phyloP scores from a whole-genome alignment of 257 asterid species.

The Solanum acaule region DNA sequence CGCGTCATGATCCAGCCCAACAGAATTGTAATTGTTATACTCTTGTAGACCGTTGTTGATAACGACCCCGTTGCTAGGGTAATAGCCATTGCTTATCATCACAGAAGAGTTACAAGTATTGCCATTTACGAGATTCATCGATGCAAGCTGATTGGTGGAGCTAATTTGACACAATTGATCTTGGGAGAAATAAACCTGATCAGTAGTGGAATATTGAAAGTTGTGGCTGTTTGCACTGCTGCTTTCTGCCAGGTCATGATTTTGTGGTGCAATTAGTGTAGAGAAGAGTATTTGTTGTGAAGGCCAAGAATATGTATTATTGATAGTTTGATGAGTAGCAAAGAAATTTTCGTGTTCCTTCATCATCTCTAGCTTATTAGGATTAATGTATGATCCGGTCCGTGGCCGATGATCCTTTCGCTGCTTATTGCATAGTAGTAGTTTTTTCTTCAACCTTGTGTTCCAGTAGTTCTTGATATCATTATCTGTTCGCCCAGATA shows the following conservation, averaged over 20 bases:
- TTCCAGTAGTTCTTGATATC: slow-evolving; percentile 41
- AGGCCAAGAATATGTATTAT: not conserved
- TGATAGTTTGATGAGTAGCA: not conserved
- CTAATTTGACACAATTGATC: not conserved
- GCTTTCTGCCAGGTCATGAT: not conserved
- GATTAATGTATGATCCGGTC: not conserved
- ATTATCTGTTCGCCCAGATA: slow-evolving; percentile 35
- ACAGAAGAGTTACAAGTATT: not conserved
- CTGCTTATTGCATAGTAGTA: slow-evolving; percentile 12
- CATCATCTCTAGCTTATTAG: not conserved
- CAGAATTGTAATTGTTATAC: not conserved
- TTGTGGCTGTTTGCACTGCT: not conserved
- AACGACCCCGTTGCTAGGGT: not conserved
- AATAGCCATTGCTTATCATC: not conserved
- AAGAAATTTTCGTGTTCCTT: not conserved
- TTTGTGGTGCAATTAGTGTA: not conserved
- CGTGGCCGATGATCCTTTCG: slow-evolving; percentile 13
- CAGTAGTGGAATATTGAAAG: not conserved
- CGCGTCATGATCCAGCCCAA: slow-evolving; percentile 5
- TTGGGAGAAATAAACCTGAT: not conserved
- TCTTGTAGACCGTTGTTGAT: not conserved
- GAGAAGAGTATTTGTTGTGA: slow-evolving; percentile 2
- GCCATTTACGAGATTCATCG: not conserved
- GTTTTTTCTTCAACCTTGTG: slow-evolving; percentile 30
- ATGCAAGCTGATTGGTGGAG: not conserved